Percentiles rank a stretch among this genome's conserved stretches.
Conservation (phyloP, 352 stramenopile species). For the Peronospora tabacina region DNA sequence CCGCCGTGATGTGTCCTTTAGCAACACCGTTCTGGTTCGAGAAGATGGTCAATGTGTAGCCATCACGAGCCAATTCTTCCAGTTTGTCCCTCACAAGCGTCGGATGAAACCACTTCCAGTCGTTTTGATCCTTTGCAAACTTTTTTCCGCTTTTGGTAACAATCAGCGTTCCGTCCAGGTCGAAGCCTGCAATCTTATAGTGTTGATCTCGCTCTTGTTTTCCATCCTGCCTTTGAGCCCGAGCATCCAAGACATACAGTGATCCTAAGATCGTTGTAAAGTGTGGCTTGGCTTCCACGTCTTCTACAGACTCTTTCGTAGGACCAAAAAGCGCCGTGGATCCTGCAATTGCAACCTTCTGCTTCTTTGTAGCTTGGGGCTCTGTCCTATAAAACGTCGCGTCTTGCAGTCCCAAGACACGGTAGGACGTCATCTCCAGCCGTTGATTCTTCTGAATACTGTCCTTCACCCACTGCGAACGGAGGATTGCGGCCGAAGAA, state of each 20-base stretch:
- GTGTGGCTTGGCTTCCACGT: conserved; percentile 11
- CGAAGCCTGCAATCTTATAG: conserved; percentile 67
- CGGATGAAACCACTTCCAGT: conserved; percentile 78
- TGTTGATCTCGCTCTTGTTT: conserved; percentile 1
- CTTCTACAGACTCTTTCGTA: too few relatives aligned
- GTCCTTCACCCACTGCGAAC: conserved; percentile 37
- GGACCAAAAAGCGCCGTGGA: conserved; percentile 8
- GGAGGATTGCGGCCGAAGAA: conserved; percentile 22
- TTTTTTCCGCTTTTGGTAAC: conserved; percentile 80
- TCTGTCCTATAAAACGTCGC: background rate
- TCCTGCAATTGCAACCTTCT: conserved; percentile 4
- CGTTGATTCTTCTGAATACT: conserved; percentile 31
- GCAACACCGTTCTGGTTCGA: conserved; percentile 83
- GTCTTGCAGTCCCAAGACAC: conserved; percentile 1
- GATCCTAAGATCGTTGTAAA: conserved; percentile 32
- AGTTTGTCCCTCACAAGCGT: conserved; percentile 48
- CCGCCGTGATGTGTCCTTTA: conserved; percentile 56
- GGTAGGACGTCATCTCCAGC: conserved; percentile 23
- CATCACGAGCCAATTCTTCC: conserved; percentile 32
- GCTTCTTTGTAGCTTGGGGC: conserved; percentile 17
- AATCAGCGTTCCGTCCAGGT: conserved; percentile 79
- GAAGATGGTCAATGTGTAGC: conserved; percentile 59
- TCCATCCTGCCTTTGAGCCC: conserved; percentile 9
- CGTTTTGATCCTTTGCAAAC: conserved; percentile 51
- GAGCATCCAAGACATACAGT: conserved; percentile 48